Percentiles rank a stretch among this genome's conserved stretches.
These are phyloP conservation scores for Emergomyces orientalis DNA, from an alignment of 2,329 filamentous ascomycete genomes.

Conservation along the genomic window DNA sequence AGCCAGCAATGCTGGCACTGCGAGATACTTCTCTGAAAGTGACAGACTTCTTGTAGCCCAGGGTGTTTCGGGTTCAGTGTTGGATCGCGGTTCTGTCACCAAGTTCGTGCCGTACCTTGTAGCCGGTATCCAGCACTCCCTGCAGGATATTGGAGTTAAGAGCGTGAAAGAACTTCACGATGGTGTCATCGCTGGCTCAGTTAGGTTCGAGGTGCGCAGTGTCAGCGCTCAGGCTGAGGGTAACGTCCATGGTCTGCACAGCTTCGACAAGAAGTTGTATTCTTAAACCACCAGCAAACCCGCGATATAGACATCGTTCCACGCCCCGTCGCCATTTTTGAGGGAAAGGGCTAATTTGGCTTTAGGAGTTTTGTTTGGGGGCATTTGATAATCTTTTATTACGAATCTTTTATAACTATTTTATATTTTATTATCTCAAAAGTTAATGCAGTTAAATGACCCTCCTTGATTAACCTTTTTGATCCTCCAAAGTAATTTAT, in stretches of 20 bases:
- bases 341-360: slow-evolving; percentile 15
- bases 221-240: slow-evolving; percentile 93
- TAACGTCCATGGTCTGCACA: slow-evolving; percentile 91
- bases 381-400: not conserved
- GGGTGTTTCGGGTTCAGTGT: slow-evolving; percentile 70
- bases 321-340: not conserved
- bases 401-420: not conserved
- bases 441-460: not conserved
- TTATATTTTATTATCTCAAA: not conserved
- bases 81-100: slow-evolving; percentile 61
- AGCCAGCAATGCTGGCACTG: slow-evolving; percentile 82
- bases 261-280: slow-evolving; percentile 99
- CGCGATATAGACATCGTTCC: not conserved
- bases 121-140: slow-evolving; percentile 90
- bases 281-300: slow-evolving; percentile 45
- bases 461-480: not conserved
- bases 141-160: slow-evolving; percentile 87
- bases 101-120: slow-evolving; percentile 96
- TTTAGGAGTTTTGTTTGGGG: slow-evolving; percentile 14
- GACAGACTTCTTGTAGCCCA: slow-evolving; percentile 92
- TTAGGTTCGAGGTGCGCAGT: slow-evolving; percentile 90
- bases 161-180: slow-evolving; percentile 70
- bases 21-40: slow-evolving; percentile 95
- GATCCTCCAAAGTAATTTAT: not conserved
- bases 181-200: slow-evolving; percentile 60